Percentiles rank a stretch among this genome's conserved stretches.
Evolutionary conservation across 2,329 filamentous ascomycete genomes (phyloP).

Genomic region (Cladosporium sp.): DNA sequence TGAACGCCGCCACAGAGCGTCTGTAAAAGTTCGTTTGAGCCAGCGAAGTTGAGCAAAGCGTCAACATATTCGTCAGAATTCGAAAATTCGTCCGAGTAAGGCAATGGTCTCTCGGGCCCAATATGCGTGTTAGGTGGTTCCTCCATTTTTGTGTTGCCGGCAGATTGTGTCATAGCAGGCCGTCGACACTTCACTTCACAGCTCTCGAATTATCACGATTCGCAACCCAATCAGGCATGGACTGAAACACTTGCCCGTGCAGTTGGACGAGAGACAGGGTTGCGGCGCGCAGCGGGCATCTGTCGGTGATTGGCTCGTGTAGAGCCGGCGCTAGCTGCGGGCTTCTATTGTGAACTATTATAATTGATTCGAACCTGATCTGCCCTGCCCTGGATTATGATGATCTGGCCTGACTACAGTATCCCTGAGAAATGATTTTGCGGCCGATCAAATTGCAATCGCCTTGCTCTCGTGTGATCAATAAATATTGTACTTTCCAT

Average conservation of each 20-base stretch:
- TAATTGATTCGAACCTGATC: no score
- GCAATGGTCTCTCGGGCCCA: constrained; percentile 51
- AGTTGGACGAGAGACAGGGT: background rate
- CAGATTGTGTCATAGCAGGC: background rate
- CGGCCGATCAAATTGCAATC: no score
- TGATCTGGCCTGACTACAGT: no score
- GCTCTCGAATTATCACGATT: background rate
- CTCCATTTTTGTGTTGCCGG: background rate
- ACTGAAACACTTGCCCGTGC: background rate
- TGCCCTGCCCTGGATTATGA: no score
- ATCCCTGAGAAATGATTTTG: no score
- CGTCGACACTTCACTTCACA: constrained; percentile 4
- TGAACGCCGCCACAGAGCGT: constrained; percentile 96
- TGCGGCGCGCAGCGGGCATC: background rate
- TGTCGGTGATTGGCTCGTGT: no score
- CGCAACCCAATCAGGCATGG: background rate
- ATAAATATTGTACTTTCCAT: no score
- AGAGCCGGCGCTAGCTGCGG: no score
- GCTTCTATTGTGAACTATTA: no score
- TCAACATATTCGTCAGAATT: constrained; percentile 71
- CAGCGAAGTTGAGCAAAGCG: constrained; percentile 68
- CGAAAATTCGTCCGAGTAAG: constrained; percentile 63
- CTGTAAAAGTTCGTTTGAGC: constrained; percentile 68
- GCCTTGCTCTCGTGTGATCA: no score
- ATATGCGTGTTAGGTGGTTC: background rate